phyloP scores from a whole-genome alignment of 176 grass and related monocot genomes.

The Musa itinerans region DNA sequence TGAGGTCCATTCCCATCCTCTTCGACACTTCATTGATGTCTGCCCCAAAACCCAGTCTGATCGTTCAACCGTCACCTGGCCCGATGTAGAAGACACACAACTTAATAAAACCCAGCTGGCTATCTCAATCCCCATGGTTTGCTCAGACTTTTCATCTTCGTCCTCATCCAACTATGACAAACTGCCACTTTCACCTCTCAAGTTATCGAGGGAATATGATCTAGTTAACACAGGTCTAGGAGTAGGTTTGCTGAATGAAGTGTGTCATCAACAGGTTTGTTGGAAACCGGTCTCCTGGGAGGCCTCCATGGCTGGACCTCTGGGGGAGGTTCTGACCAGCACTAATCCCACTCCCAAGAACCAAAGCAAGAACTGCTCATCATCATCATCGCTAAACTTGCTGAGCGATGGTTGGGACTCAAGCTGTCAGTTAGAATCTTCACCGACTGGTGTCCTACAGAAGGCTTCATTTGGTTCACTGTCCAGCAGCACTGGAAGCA shows the following conservation, averaged over 20 bases:
- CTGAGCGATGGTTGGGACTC: slow-evolving; percentile 8
- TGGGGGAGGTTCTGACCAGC: slow-evolving; percentile 25
- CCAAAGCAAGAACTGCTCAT: not conserved
- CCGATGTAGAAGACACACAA: slow-evolving; percentile 9
- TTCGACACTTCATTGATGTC: slow-evolving; percentile 69
- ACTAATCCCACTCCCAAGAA: not conserved
- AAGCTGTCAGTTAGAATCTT: slow-evolving; percentile 4
- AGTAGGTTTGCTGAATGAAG: slow-evolving; percentile 20
- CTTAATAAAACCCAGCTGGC: slow-evolving; percentile 28
- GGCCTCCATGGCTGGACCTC: slow-evolving; percentile 21
- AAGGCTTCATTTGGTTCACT: slow-evolving; percentile 68
- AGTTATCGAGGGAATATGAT: slow-evolving; percentile 36
- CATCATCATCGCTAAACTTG: slow-evolving; percentile 6
- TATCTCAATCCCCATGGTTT: slow-evolving; percentile 35
- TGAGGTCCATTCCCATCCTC: slow-evolving; percentile 28
- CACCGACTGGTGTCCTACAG: slow-evolving; percentile 54
- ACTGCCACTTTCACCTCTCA: slow-evolving; percentile 30
- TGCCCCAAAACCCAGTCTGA: slow-evolving; percentile 4
- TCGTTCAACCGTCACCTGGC: not conserved
- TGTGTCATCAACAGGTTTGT: slow-evolving; percentile 1
- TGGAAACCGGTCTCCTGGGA: slow-evolving; percentile 26
- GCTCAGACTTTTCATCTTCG: slow-evolving; percentile 35
- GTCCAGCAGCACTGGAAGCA: slow-evolving; percentile 78
- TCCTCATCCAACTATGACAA: slow-evolving; percentile 29
- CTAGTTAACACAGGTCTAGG: slow-evolving; percentile 6